Percentiles rank a stretch among this genome's conserved stretches.
These are phyloP conservation scores for Cyclocybe cylindracea DNA, from an alignment of 768 basidiomycete genomes.

Conservation along the genomic window DNA sequence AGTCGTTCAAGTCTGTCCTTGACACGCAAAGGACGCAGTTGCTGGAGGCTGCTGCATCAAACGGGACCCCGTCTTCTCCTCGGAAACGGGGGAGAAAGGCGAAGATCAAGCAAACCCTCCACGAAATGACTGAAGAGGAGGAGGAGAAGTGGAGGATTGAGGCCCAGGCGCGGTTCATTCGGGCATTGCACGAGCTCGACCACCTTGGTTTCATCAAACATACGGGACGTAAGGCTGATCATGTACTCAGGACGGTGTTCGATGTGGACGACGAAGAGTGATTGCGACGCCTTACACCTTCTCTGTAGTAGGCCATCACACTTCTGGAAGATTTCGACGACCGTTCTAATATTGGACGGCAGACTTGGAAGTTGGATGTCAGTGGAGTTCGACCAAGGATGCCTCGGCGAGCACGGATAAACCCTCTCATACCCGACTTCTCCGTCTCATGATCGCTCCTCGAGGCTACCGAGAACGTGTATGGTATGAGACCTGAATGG, in stretches of 20 bases:
- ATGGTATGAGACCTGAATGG: too few species aligned
- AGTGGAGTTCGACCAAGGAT: too few species aligned
- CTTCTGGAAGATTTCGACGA: not conserved
- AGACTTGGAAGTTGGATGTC: too few species aligned
- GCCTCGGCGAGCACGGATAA: too few species aligned
- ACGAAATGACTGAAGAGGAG: conserved; percentile 27
- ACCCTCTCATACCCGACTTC: too few species aligned
- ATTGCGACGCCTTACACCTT: not conserved
- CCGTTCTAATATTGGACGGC: too few species aligned
- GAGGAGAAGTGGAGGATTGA: conserved; percentile 60
- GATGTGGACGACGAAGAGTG: conserved; percentile 42
- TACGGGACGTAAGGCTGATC: conserved; percentile 76
- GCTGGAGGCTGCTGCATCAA: conserved; percentile 8
- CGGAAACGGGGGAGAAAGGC: conserved; percentile 25
- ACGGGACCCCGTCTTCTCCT: conserved; percentile 1
- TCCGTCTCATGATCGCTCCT: too few species aligned
- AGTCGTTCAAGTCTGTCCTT: conserved; percentile 68
- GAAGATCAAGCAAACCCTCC: conserved; percentile 28
- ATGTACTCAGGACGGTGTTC: conserved; percentile 68
- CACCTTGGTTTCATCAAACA: conserved; percentile 80
- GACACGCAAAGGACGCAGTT: conserved; percentile 52
- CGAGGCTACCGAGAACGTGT: too few species aligned
- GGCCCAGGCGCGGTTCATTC: conserved; percentile 77
- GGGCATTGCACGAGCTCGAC: conserved; percentile 81
- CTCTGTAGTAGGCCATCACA: not conserved